These are phyloP conservation scores for Paraconiothyrium sp. DNA, from an alignment of 2,329 filamentous ascomycete genomes.

Conservation along the genomic window DNA sequence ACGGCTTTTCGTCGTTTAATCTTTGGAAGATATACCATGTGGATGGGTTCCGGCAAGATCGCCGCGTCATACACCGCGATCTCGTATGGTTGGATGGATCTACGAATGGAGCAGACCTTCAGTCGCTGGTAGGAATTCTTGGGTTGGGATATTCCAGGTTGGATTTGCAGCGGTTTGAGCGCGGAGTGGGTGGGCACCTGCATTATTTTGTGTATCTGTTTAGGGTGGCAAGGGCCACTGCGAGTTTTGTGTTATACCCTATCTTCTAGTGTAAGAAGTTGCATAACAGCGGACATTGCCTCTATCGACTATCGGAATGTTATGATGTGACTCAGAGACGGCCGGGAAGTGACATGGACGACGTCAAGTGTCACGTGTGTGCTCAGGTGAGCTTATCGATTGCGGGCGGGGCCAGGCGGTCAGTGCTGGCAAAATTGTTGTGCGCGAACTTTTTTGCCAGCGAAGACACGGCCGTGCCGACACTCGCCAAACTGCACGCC, in stretches of 20 bases:
- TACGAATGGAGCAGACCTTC: not conserved
- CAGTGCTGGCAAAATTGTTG: slow-evolving; percentile 30
- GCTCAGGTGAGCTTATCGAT: slow-evolving; percentile 23
- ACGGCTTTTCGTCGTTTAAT: slow-evolving; percentile 11
- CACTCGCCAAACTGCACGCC: slow-evolving; percentile 32
- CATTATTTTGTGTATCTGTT: not conserved
- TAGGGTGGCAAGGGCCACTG: not conserved
- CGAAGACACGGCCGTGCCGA: slow-evolving; percentile 21
- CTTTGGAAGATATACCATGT: slow-evolving; percentile 8
- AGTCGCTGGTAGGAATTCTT: not conserved
- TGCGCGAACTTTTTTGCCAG: slow-evolving; percentile 30
- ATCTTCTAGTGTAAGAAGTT: slow-evolving; percentile 5
- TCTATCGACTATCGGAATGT: not conserved
- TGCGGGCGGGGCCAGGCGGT: slow-evolving; percentile 18
- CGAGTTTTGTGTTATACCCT: slow-evolving; percentile 4
- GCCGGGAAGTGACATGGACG: not conserved
- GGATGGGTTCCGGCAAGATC: not conserved
- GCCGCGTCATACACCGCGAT: slow-evolving; percentile 2
- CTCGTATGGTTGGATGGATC: slow-evolving; percentile 7
- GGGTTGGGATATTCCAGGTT: not conserved
- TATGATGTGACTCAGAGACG: not conserved
- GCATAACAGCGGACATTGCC: not conserved
- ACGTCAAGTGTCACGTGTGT: no score
- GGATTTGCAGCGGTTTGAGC: slow-evolving; percentile 9
- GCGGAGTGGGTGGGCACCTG: slow-evolving; percentile 3